Base-by-base conservation (phyloP, 139 green algal species). In the Chlamydomonas urium region DNA sequence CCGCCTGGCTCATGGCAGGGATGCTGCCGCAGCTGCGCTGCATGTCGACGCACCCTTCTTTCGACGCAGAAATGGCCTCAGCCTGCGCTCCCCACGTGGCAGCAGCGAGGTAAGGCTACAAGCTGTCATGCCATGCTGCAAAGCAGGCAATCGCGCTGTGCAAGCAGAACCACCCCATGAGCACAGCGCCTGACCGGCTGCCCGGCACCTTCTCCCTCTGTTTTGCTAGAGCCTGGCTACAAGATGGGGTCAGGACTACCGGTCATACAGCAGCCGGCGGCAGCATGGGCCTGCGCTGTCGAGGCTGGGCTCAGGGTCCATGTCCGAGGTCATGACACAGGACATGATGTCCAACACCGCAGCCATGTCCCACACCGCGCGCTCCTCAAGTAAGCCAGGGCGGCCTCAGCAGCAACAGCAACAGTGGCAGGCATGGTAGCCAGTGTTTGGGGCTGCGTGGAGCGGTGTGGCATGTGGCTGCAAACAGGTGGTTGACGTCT, bases 41-140 rank as follows among this genome's bases (percentile, higher is more conserved):
- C 29, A 36, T 63, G 53, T 34, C 6, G 26, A 34, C 26, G 17
- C n/a, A 34, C 29, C 19, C 53, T 36, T 36, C 53, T 26, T 14
- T 14, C 24, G 19, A 63, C 21, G 26, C 10, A 24, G 10, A 50
- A 34, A 14, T 26, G 26, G 53, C 10, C 26, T 17, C 10, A 21
- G 53, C n/a, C 21, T 14, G 53, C 6, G n/a, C 53, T 63, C 26
- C 26, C 6, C 6, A 14, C 21, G 53, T 34, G 19, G 17, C 24
- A 63, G 53, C 53, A 63, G 53, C 26, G 53, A 63, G 53, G 53
- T 63, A 63, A 63, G 53, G n/a, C n/a, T 21, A 26, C 6, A 21
- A 26, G n/a, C 10, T 36, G 29, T 31, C 26, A 34, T 63, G 42
- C 10, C 14, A 50, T 50, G 8, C 42, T 50, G 8, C 10, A 50